Percentiles rank a stretch among this genome's conserved stretches.
Evolutionary conservation across 78 protist genomes (phyloP).

Genomic region (Speleostelium caveatum): DNA sequence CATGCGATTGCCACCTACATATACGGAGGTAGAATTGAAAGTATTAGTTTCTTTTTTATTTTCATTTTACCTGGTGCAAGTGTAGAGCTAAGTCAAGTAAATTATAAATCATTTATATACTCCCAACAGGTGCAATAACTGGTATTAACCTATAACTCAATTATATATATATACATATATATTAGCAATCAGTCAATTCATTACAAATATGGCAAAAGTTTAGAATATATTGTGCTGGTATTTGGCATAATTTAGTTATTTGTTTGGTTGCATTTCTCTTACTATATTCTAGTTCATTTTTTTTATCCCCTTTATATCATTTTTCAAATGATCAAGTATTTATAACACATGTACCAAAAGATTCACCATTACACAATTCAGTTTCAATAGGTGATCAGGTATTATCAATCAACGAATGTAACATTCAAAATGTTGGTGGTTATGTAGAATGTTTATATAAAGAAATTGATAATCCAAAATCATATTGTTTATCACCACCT

Average conservation of each 20-base stretch:
- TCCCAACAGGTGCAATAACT: neutral
- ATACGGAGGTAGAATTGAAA: conserved; percentile 24
- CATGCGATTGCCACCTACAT: conserved; percentile 38
- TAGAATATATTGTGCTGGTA: conserved; percentile 39
- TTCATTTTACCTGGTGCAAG: conserved; percentile 54
- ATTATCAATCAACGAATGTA: conserved; percentile 29
- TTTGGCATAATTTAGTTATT: conserved; percentile 52
- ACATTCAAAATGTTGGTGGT: neutral
- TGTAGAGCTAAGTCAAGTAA: conserved; percentile 34
- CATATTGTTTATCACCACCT: conserved; percentile 22
- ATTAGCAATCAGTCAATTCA: conserved; percentile 15
- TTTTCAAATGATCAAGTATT: conserved; percentile 21
- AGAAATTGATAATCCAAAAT: neutral
- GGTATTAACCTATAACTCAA: neutral
- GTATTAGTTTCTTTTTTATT: conserved; percentile 31
- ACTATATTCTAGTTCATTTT: conserved; percentile 4
- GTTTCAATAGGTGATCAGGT: conserved; percentile 14
- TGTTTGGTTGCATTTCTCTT: conserved; percentile 20
- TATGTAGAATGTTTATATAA: conserved; percentile 32
- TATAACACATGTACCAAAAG: conserved; percentile 25
- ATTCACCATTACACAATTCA: conserved; percentile 3
- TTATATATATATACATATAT: neutral
- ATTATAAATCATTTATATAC: neutral
- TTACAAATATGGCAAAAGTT: conserved; percentile 6
- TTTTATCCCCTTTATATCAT: conserved; percentile 46